A percentile compares a stretch with the other conserved stretches of the same genome.
These are phyloP conservation scores for Epicoccum sorghinum DNA, from an alignment of 2,329 filamentous ascomycete species.

Conservation along the genomic window DNA sequence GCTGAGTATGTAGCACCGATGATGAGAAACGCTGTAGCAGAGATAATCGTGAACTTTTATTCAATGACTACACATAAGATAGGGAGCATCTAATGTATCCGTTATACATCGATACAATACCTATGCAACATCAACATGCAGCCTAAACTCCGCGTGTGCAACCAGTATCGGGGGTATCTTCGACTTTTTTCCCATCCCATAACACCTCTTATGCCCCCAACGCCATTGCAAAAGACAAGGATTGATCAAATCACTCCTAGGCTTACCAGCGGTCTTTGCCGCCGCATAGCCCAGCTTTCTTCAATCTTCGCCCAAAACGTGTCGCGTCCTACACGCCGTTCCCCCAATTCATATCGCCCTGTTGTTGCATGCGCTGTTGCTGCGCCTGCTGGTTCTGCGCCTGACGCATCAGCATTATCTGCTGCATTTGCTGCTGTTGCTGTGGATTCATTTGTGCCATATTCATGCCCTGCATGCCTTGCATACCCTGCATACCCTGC, in stretches of 20 bases:
- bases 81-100: too few relatives aligned
- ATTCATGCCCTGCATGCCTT: slow-evolving; percentile 30
- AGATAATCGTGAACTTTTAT: too few relatives aligned
- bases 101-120: not conserved
- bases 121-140: not conserved
- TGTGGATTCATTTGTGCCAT: slow-evolving; percentile 39
- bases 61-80: too few relatives aligned
- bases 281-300: too few relatives aligned
- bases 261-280: too few relatives aligned
- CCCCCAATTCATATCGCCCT: slow-evolving; percentile 32
- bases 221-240: not conserved
- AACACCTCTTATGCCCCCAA: slow-evolving; percentile 15
- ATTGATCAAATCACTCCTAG: too few relatives aligned
- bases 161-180: slow-evolving; percentile 16
- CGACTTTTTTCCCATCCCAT: slow-evolving; percentile 14
- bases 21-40: too few relatives aligned
- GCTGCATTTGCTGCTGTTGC: slow-evolving; percentile 43
- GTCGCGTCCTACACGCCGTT: slow-evolving; percentile 26
- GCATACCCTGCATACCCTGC: slow-evolving; percentile 30
- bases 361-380: slow-evolving; percentile 31
- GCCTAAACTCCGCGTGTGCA: slow-evolving; percentile 8
- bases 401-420: slow-evolving; percentile 45
- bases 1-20: too few relatives aligned
- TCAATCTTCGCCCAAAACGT: not conserved
- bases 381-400: slow-evolving; percentile 30